These are phyloP conservation scores for Lathyrus oleraceus DNA, from an alignment of 306 rosid species.

Conservation along the genomic window DNA sequence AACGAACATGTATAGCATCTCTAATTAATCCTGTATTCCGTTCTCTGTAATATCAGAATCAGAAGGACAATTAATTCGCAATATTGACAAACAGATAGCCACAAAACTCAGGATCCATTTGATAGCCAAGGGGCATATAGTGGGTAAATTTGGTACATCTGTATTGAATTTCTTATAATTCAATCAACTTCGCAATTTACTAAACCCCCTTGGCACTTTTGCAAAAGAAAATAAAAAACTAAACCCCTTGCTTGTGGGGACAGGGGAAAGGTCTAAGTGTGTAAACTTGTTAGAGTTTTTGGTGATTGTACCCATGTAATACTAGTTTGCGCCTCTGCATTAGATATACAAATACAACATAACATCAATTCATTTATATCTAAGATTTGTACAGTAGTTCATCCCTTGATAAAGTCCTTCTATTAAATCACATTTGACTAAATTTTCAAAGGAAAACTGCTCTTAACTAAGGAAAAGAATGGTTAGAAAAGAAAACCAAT, in stretches of 20 bases:
- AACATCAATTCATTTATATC: constrained; percentile 20
- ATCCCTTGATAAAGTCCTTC: background rate
- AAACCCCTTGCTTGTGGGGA: too few species aligned
- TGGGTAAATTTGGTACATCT: constrained; percentile 9
- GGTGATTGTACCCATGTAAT: background rate
- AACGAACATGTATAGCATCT: constrained; percentile 85
- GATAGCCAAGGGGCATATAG: constrained; percentile 21
- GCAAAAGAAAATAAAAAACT: too few species aligned
- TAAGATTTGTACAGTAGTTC: constrained; percentile 6
- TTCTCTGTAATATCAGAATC: constrained; percentile 63
- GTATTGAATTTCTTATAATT: background rate
- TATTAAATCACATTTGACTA: constrained; percentile 6
- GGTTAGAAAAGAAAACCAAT: constrained; percentile 10
- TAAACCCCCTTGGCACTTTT: background rate
- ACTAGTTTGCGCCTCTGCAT: constrained; percentile 6
- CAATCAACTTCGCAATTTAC: constrained; percentile 6
- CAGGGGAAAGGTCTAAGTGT: background rate
- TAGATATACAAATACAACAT: constrained; percentile 18
- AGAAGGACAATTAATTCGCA: constrained; percentile 28
- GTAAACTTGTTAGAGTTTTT: constrained; percentile 5
- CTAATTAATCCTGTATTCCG: constrained; percentile 70
- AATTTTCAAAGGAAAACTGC: background rate
- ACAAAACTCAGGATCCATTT: constrained; percentile 8
- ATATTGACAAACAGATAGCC: constrained; percentile 23
- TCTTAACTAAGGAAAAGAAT: constrained; percentile 10